phyloP scores from a whole-genome alignment of 2,329 filamentous ascomycete species.

The Triangularia setosa region DNA sequence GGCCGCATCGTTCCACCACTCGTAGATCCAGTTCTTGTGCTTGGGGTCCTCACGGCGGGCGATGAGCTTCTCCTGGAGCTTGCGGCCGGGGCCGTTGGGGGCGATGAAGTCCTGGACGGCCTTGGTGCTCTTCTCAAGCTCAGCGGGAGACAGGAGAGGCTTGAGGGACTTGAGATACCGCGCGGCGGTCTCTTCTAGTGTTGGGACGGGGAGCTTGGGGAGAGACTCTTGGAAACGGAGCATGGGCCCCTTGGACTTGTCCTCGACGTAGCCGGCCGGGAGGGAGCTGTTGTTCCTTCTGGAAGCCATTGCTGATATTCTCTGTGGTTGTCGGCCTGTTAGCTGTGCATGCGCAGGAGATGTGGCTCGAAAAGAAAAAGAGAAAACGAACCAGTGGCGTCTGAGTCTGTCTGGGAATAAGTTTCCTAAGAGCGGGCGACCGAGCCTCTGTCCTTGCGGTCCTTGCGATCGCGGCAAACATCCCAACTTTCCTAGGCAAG shows the following conservation, averaged over 20 bases:
- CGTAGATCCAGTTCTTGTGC: slow-evolving; percentile 87
- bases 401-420: slow-evolving; percentile 25
- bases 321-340: slow-evolving; percentile 21
- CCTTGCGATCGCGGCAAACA: slow-evolving; percentile 34
- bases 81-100: slow-evolving; percentile 77
- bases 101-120: slow-evolving; percentile 85
- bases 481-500: slow-evolving; percentile 24
- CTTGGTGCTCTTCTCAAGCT: slow-evolving; percentile 70
- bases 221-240: slow-evolving; percentile 84
- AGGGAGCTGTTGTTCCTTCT: slow-evolving; percentile 57
- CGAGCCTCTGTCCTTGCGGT: slow-evolving; percentile 32
- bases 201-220: slow-evolving; percentile 72
- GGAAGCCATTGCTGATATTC: slow-evolving; percentile 47
- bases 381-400: slow-evolving; percentile 28
- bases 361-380: background rate
- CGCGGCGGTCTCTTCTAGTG: slow-evolving; percentile 75
- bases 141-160: slow-evolving; percentile 64
- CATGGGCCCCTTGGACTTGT: slow-evolving; percentile 74
- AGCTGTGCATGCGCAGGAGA: slow-evolving; percentile 7
- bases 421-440: slow-evolving; percentile 32
- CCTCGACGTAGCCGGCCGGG: slow-evolving; percentile 69
- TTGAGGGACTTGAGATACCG: slow-evolving; percentile 78
- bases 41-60: slow-evolving; percentile 75
- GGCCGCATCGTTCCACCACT: slow-evolving; percentile 97
- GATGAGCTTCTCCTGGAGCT: slow-evolving; percentile 82